phyloP scores from a whole-genome alignment of 2,329 filamentous ascomycete genomes.

The Fusarium continuum region DNA sequence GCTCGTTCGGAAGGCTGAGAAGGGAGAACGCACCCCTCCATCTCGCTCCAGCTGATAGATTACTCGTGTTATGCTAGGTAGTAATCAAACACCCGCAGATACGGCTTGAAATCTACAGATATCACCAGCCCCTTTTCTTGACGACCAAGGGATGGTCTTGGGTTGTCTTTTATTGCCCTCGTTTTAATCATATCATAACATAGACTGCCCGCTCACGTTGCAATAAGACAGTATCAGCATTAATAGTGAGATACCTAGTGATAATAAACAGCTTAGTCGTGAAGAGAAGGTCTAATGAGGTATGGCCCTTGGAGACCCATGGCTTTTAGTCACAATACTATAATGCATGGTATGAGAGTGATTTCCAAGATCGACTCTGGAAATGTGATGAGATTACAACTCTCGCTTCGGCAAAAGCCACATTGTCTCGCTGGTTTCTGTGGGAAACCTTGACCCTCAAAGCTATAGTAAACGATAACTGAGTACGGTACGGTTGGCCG shows the following conservation, averaged over 20 bases:
- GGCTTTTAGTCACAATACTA: slow-evolving; percentile 9
- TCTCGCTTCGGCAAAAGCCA: slow-evolving; percentile 30
- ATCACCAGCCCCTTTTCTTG: slow-evolving; percentile 26
- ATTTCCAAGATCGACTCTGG: slow-evolving; percentile 25
- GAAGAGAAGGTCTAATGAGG: slow-evolving; percentile 4
- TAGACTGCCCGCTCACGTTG: slow-evolving; percentile 24
- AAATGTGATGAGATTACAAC: slow-evolving; percentile 29
- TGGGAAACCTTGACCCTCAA: slow-evolving; percentile 26
- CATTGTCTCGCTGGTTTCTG: slow-evolving; percentile 27
- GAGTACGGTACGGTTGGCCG: slow-evolving; percentile 12
- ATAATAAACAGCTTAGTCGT: slow-evolving; percentile 26
- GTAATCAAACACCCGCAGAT: slow-evolving; percentile 38
- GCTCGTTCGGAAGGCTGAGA: slow-evolving; percentile 2
- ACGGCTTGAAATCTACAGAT: slow-evolving; percentile 13
- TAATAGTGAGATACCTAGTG: slow-evolving; percentile 24
- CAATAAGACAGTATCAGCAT: slow-evolving; percentile 31
- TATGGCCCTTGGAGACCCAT: background rate
- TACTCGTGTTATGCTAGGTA: slow-evolving; percentile 30
- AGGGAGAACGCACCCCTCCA: slow-evolving; percentile 33
- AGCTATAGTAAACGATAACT: slow-evolving; percentile 19
- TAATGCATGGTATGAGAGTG: slow-evolving; percentile 23
- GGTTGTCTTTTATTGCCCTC: slow-evolving; percentile 27
- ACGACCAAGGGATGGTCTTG: slow-evolving; percentile 28
- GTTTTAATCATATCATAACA: slow-evolving; percentile 19
- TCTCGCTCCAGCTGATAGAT: slow-evolving; percentile 24